phyloP scores from a whole-genome alignment of 2,329 filamentous ascomycete genomes.

The Calonectria crousiana region DNA sequence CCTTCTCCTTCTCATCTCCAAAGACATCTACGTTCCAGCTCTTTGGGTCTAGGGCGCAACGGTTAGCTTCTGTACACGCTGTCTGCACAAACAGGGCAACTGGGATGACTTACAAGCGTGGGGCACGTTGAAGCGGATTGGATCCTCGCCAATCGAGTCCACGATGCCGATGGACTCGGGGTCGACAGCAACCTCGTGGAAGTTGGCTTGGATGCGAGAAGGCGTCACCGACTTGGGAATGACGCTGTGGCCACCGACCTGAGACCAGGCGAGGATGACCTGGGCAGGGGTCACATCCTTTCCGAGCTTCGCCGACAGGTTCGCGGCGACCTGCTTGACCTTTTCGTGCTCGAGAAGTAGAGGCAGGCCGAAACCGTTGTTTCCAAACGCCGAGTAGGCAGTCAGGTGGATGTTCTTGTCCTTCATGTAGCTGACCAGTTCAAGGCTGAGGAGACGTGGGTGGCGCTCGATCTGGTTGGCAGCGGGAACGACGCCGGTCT shows the following conservation, averaged over 20 bases:
- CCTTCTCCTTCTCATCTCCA: slow-evolving; percentile 2
- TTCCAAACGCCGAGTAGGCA: slow-evolving; percentile 70
- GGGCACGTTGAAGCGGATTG: neutral
- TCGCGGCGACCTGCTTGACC: slow-evolving; percentile 67
- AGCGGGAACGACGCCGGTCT: slow-evolving; percentile 68
- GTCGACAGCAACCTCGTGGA: slow-evolving; percentile 72
- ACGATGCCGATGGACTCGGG: slow-evolving; percentile 61
- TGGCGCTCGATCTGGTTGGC: slow-evolving; percentile 79
- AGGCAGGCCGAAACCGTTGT: slow-evolving; percentile 56
- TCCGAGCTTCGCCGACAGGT: slow-evolving; percentile 48
- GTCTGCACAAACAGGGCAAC: neutral
- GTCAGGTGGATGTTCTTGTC: slow-evolving; percentile 74
- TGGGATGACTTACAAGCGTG: neutral
- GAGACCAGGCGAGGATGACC: slow-evolving; percentile 68
- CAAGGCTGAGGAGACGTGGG: slow-evolving; percentile 69
- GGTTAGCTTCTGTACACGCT: neutral
- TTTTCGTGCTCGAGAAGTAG: slow-evolving; percentile 69
- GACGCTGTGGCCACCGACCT: slow-evolving; percentile 73
- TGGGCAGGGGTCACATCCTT: slow-evolving; percentile 57
- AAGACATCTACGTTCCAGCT: neutral
- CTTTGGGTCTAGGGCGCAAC: neutral
- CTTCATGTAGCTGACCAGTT: slow-evolving; percentile 70
- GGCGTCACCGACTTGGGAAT: slow-evolving; percentile 83
- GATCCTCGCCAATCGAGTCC: neutral
- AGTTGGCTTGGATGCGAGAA: slow-evolving; percentile 77